These are phyloP conservation scores for Leishmania aethiopica DNA, from an alignment of 208 protist genomes.

Conservation along the genomic window DNA sequence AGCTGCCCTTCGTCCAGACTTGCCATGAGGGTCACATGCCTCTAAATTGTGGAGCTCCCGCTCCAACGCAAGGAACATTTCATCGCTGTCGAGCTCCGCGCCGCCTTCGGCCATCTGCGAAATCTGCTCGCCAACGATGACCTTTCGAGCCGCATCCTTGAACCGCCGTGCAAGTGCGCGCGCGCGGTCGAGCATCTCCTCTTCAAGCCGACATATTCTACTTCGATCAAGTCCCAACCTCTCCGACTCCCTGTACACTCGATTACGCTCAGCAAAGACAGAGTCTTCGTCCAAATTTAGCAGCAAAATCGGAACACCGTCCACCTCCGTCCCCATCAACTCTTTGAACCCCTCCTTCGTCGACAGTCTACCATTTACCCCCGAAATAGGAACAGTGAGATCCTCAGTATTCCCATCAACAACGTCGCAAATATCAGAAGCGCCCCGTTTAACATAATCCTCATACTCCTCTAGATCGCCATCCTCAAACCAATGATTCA, in stretches of 20 bases:
- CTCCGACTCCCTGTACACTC: not conserved
- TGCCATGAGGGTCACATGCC: slow-evolving; percentile 36
- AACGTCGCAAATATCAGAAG: not conserved
- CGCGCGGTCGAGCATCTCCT: slow-evolving; percentile 41
- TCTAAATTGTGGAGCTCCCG: slow-evolving; percentile 50
- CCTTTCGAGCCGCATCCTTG: slow-evolving; percentile 1
- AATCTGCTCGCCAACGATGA: slow-evolving; percentile 28
- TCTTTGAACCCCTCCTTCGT: not conserved
- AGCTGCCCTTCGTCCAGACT: slow-evolving; percentile 21
- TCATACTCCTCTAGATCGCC: not conserved
- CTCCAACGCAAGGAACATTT: slow-evolving; percentile 55
- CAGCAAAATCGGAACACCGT: not conserved
- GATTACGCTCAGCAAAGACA: not conserved
- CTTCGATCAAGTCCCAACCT: not conserved
- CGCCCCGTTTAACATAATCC: not conserved
- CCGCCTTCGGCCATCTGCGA: slow-evolving; percentile 50
- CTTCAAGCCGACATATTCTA: slow-evolving; percentile 22
- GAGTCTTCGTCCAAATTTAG: not conserved
- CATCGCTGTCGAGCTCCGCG: slow-evolving; percentile 52
- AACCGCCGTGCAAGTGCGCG: slow-evolving; percentile 30
- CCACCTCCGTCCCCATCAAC: not conserved
- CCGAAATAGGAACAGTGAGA: too few species aligned
- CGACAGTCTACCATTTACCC: not conserved
- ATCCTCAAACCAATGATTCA: not conserved
- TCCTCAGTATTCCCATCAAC: not conserved